Evolutionary conservation across 257 asterid species (phyloP).

Genomic region (Nemophila menziesii): DNA sequence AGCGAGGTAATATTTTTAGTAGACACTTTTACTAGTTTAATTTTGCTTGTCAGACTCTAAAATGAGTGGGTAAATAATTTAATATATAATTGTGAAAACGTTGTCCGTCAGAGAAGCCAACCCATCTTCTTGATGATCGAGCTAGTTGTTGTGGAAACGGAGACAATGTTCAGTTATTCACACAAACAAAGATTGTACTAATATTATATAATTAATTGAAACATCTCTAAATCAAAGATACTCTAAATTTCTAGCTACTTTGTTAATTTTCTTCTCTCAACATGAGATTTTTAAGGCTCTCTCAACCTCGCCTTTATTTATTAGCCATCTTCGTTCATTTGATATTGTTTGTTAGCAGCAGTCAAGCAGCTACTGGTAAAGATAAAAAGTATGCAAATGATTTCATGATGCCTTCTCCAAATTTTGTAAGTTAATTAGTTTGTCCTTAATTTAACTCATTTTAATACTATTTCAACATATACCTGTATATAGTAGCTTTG

Average conservation of each 20-base stretch:
- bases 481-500: no score
- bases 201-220: neutral
- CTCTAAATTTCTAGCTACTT: neutral
- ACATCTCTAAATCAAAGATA: no score
- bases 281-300: neutral
- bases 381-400: neutral
- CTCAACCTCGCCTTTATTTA: neutral
- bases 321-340: neutral
- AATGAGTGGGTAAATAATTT: no score
- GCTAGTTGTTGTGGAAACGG: slow-evolving; percentile 35
- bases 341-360: neutral
- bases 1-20: no score
- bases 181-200: neutral
- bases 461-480: no score
- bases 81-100: slow-evolving; percentile 9
- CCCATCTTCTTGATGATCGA: slow-evolving; percentile 36
- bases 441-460: neutral
- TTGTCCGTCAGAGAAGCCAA: slow-evolving; percentile 24
- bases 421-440: neutral
- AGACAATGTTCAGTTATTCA: neutral
- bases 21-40: no score
- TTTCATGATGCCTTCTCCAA: neutral
- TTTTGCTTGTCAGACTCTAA: no score
- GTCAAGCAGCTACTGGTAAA: no score
- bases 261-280: neutral